Conservation (phyloP, 2,329 filamentous ascomycete genomes). For the Colletotrichum spinosum region DNA sequence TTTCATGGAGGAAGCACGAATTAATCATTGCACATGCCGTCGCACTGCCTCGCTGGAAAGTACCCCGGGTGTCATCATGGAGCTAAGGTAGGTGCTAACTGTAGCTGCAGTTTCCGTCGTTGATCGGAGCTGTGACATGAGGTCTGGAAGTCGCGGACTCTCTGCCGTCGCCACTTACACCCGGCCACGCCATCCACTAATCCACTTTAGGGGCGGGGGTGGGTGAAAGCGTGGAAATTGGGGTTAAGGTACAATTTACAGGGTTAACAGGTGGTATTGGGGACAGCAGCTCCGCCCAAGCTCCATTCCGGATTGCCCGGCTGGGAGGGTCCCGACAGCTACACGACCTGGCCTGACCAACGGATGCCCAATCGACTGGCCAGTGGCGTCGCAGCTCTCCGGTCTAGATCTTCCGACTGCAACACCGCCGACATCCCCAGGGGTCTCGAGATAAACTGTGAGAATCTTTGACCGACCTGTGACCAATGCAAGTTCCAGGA, state of each 20-base stretch:
- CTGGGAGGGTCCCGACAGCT: constrained; percentile 8
- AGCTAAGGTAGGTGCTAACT: too few species aligned
- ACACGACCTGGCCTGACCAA: background rate
- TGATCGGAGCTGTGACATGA: background rate
- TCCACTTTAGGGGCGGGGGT: constrained; percentile 29
- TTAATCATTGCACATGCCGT: constrained; percentile 3
- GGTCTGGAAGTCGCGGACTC: constrained; percentile 22
- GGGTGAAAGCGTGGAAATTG: background rate
- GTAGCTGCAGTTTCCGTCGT: too few species aligned
- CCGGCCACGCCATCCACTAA: background rate
- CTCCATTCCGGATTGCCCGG: constrained; percentile 25
- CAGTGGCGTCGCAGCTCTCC: constrained; percentile 11
- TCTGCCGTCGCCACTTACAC: constrained; percentile 3
- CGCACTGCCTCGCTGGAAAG: constrained; percentile 35
- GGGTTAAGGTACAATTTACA: constrained; percentile 2
- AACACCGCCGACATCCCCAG: constrained; percentile 9
- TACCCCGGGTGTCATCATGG: constrained; percentile 1
- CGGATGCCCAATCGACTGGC: constrained; percentile 16
- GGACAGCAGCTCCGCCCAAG: background rate
- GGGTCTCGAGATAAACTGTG: background rate
- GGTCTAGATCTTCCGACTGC: constrained; percentile 12
- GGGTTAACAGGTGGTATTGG: background rate
- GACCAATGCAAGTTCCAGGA: constrained; percentile 5
- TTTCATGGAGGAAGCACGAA: constrained; percentile 12
- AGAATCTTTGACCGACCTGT: constrained; percentile 22